Evolutionary conservation across 352 stramenopile genomes (phyloP).

Genomic region (Globisporangium barbulae): DNA sequence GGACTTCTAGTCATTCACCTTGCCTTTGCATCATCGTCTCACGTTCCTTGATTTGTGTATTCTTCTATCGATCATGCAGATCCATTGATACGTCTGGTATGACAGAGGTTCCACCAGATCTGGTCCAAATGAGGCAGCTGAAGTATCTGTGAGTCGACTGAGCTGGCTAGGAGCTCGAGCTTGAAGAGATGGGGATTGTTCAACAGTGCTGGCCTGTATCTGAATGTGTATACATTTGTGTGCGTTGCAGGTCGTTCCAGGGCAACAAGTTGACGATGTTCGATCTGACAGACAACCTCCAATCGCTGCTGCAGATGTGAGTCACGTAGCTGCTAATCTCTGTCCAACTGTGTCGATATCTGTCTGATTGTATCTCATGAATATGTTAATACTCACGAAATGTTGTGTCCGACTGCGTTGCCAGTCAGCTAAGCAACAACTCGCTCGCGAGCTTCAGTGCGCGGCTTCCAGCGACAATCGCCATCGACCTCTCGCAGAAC

Average conservation of each 20-base stretch:
- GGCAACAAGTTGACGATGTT: slow-evolving; percentile 2
- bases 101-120: not conserved
- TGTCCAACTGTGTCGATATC: not conserved
- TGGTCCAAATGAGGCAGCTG: slow-evolving; percentile 2
- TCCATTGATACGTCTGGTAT: not conserved
- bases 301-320: slow-evolving; percentile 9
- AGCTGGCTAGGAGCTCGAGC: no score
- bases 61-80: not conserved
- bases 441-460: slow-evolving; percentile 3
- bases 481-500: not conserved
- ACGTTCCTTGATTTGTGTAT: no score
- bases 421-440: not conserved
- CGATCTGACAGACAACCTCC: slow-evolving; percentile 8
- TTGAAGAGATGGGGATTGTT: no score
- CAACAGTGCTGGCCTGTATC: no score
- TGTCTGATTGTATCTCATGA: no score
- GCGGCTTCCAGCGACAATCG: not conserved
- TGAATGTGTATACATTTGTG: not conserved
- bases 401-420: no score
- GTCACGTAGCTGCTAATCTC: not conserved
- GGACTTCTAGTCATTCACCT: no score
- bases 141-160: not conserved
- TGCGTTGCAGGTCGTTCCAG: not conserved
- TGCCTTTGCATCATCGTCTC: no score
- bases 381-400: no score